phyloP scores from a whole-genome alignment of 345 rosid species.

The Eucalyptus marginata region DNA sequence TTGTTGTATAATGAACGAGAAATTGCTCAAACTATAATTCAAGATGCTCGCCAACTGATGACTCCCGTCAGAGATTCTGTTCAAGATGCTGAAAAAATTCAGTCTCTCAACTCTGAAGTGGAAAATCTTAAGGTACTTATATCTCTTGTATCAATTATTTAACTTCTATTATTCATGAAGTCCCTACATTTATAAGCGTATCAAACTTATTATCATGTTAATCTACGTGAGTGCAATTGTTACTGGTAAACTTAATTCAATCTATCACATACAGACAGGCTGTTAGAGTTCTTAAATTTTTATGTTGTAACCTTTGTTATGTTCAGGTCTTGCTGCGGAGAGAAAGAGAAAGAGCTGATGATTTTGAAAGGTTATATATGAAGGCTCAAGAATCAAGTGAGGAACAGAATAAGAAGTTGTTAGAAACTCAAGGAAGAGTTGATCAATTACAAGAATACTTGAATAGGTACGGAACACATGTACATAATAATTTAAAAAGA shows the following conservation, averaged over 20 bases:
- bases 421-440: conserved; percentile 71
- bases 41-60: conserved; percentile 13
- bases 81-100: conserved; percentile 27
- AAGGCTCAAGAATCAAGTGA: conserved; percentile 60
- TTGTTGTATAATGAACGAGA: neutral
- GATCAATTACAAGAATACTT: conserved; percentile 65
- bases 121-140: conserved; percentile 51
- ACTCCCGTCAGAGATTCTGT: neutral
- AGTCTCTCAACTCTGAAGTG: conserved; percentile 40
- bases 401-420: conserved; percentile 51
- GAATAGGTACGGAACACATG: conserved; percentile 41
- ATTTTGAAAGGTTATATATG: conserved; percentile 43
- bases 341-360: conserved; percentile 77
- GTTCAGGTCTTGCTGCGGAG: conserved; percentile 36
- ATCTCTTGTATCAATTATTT: neutral
- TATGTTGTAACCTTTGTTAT: neutral
- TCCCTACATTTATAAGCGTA: neutral
- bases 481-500: neutral
- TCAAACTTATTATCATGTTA: neutral
- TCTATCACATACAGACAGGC: neutral
- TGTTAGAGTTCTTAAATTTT: neutral
- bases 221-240: neutral
- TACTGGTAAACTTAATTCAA: neutral
- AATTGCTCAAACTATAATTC: conserved; percentile 3
- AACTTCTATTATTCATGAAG: neutral